Evolutionary conservation across 2,329 filamentous ascomycete species (phyloP).

Genomic region (Falciphora oryzae): DNA sequence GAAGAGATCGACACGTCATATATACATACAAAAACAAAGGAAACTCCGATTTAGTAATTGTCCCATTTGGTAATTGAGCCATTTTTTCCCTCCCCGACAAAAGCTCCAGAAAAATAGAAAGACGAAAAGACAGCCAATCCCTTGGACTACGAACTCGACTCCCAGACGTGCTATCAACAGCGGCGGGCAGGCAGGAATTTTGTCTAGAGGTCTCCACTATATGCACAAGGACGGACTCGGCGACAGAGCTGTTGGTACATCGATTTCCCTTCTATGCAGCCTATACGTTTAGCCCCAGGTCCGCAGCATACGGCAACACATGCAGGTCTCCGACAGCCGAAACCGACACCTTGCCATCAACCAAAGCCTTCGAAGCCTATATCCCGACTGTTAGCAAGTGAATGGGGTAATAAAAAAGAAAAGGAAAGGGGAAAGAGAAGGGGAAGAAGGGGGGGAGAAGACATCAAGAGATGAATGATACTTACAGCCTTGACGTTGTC

Average conservation of each 20-base stretch:
- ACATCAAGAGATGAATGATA: constrained; percentile 11
- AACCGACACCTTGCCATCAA: constrained; percentile 84
- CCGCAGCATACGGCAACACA: constrained; percentile 85
- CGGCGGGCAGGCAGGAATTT: constrained; percentile 5
- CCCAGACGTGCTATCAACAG: constrained; percentile 2
- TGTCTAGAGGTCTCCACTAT: constrained; percentile 20
- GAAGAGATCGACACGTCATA: background rate
- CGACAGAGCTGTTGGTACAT: constrained; percentile 37
- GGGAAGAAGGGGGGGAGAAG: background rate
- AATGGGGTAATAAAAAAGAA: background rate
- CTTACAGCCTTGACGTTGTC: constrained; percentile 82
- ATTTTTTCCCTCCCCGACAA: background rate
- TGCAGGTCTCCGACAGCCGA: constrained; percentile 88
- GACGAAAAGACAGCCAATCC: background rate
- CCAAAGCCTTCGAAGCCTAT: constrained; percentile 80
- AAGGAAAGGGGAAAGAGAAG: background rate
- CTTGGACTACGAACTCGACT: constrained; percentile 3
- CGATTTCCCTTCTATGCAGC: constrained; percentile 24
- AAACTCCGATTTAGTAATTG: background rate
- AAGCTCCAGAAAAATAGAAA: background rate
- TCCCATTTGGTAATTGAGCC: background rate
- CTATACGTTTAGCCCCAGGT: constrained; percentile 93
- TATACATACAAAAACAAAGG: background rate
- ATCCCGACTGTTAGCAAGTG: constrained; percentile 19
- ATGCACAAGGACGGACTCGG: constrained; percentile 36